Evolutionary conservation across 495 filamentous ascomycete genomes (phyloP).

Genomic region (Podospora comata): DNA sequence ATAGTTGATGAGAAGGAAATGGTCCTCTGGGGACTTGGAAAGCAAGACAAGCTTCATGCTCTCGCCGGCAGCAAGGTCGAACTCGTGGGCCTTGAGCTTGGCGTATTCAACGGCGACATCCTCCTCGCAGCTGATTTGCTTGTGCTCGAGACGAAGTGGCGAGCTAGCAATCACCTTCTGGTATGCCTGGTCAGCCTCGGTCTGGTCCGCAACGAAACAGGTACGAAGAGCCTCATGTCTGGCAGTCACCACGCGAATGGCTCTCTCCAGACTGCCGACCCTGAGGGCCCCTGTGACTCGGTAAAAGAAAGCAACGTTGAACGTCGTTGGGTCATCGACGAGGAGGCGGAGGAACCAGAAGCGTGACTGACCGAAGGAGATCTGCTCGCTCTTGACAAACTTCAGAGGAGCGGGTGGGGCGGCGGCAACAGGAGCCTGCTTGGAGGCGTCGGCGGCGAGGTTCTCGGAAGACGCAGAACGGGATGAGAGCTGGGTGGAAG

Average conservation of each 20-base stretch:
- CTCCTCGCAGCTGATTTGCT: not conserved
- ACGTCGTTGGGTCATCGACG: constrained; percentile 34
- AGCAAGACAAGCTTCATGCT: constrained; percentile 22
- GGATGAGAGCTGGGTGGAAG: not conserved
- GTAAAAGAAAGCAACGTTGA: constrained; percentile 35
- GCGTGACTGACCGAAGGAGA: constrained; percentile 41
- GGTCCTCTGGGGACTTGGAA: constrained; percentile 2
- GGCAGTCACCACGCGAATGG: constrained; percentile 29
- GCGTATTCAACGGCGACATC: constrained; percentile 7
- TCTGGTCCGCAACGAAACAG: constrained; percentile 19
- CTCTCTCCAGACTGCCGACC: constrained; percentile 28
- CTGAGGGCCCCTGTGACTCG: constrained; percentile 30
- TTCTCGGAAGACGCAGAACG: not conserved
- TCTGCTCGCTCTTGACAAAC: constrained; percentile 13
- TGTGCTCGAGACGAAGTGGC: constrained; percentile 14
- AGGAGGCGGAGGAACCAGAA: constrained; percentile 46
- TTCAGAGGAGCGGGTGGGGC: not conserved
- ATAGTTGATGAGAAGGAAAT: constrained; percentile 26
- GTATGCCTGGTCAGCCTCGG: constrained; percentile 9
- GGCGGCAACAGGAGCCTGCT: not conserved
- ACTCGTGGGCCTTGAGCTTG: constrained; percentile 19
- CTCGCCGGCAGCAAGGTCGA: constrained; percentile 21
- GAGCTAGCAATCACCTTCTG: constrained; percentile 20
- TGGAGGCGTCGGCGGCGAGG: not conserved
- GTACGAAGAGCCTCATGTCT: constrained; percentile 49